Conservation (phyloP, 2,329 filamentous ascomycete species). For the Clonostachys sp. region DNA sequence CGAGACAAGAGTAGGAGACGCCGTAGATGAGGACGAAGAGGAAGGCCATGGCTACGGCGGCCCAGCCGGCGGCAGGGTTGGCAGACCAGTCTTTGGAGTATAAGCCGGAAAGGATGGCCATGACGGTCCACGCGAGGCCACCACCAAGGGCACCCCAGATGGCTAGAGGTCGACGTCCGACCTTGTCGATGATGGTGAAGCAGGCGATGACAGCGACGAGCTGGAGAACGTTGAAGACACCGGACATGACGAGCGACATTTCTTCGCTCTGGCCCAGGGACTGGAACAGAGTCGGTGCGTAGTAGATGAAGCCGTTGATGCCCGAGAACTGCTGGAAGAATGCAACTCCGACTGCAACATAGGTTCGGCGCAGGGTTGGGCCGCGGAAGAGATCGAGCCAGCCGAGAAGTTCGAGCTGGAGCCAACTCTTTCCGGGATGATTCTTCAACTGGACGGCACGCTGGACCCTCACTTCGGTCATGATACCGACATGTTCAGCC, state of each 20-base stretch:
- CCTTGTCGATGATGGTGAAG: slow-evolving; percentile 28
- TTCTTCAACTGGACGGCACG: neutral
- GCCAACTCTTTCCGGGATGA: too few relatives aligned
- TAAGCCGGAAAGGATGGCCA: slow-evolving; percentile 43
- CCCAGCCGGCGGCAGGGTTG: slow-evolving; percentile 48
- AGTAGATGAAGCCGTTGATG: slow-evolving; percentile 34
- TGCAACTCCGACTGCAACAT: slow-evolving; percentile 28
- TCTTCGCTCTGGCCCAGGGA: slow-evolving; percentile 23
- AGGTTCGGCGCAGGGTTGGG: slow-evolving; percentile 33
- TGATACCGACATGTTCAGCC: slow-evolving; percentile 42
- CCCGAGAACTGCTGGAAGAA: slow-evolving; percentile 37
- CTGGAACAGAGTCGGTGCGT: slow-evolving; percentile 34
- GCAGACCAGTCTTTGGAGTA: slow-evolving; percentile 40
- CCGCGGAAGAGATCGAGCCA: slow-evolving; percentile 43
- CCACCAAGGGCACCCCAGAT: slow-evolving; percentile 44
- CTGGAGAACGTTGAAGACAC: slow-evolving; percentile 33
- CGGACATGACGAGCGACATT: slow-evolving; percentile 31
- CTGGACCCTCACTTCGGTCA: slow-evolving; percentile 16
- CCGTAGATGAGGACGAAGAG: slow-evolving; percentile 18
- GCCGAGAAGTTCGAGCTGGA: slow-evolving; percentile 34
- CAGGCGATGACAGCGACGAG: slow-evolving; percentile 25
- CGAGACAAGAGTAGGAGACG: slow-evolving; percentile 21
- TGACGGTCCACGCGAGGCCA: slow-evolving; percentile 42
- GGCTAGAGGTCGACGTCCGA: slow-evolving; percentile 36
- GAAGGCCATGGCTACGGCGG: slow-evolving; percentile 34